Conservation (phyloP, 257 asterid species). For the Nicotiana attenuata region DNA sequence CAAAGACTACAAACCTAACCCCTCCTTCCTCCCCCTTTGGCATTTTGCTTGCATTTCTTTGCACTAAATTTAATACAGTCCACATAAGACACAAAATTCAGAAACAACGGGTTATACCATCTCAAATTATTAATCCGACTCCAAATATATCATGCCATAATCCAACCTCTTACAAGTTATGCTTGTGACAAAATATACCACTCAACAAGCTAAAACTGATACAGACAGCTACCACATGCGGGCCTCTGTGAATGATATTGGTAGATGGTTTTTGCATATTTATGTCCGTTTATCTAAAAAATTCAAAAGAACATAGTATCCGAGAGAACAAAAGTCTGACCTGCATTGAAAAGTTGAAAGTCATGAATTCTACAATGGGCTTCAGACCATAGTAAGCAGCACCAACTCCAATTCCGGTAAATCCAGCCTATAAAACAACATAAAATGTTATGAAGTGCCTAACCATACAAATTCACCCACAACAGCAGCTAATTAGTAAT, state of each 20-base stretch:
- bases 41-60: neutral
- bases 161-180: neutral
- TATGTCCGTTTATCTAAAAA: neutral
- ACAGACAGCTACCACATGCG: neutral
- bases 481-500: neutral
- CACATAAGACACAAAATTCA: neutral
- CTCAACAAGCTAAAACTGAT: slow-evolving; percentile 1
- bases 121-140: neutral
- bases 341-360: slow-evolving; percentile 98
- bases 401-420: slow-evolving; percentile 92
- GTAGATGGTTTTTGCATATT: neutral
- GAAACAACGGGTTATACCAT: neutral
- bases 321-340: slow-evolving; percentile 25
- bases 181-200: neutral
- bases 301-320: slow-evolving; percentile 8
- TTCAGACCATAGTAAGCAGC: slow-evolving; percentile 90
- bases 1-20: neutral
- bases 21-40: neutral
- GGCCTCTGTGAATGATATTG: neutral
- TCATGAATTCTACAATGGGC: slow-evolving; percentile 93
- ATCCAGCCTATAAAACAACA: slow-evolving; percentile 65
- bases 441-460: slow-evolving; percentile 7
- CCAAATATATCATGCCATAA: neutral
- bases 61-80: neutral
- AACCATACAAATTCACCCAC: neutral